These are phyloP conservation scores for Helianthus annuus DNA, from an alignment of 129 eudicot species.

Conservation along the genomic window HanXRQr2.0-SUNRISE NC_035433.2:138503089-138503588, in stretches of 20 bases:
- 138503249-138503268: constrained; percentile 65
- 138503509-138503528: constrained; percentile 74
- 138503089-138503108: background rate
- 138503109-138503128: background rate
- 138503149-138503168: background rate
- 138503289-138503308: constrained; percentile 87
- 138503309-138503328: constrained; percentile 70
- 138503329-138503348: constrained; percentile 55
- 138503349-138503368: background rate
- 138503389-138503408: background rate
- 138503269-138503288: constrained; percentile 95
- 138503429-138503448: constrained; percentile 80
- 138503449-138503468: constrained; percentile 91
- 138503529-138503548: constrained; percentile 45
- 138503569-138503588: background rate
- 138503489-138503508: constrained; percentile 95
- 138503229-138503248: background rate
- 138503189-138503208: background rate
- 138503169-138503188: background rate
- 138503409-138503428: constrained; percentile 23
- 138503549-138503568: background rate
- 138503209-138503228: constrained; percentile 34
- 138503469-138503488: constrained; percentile 95
- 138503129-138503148: background rate
- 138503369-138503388: background rate